These are phyloP conservation scores for Oligophagozyma castellii DNA, from an alignment of 1,139 yeast species.

Conservation along the genomic window DNA sequence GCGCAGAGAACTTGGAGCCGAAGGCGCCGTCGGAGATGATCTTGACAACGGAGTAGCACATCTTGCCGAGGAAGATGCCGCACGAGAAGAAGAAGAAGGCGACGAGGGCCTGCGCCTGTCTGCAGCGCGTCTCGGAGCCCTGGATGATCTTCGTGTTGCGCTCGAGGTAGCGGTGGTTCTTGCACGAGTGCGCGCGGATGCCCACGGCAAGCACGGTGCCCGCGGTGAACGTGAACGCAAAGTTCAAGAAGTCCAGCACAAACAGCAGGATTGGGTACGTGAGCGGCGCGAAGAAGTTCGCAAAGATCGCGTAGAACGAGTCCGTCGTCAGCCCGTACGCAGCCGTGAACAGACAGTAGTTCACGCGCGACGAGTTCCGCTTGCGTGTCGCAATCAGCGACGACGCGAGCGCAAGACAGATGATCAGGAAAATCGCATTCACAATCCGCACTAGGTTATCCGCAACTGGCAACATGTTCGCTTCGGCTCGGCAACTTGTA, in stretches of 20 bases:
- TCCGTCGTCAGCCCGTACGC: conserved; percentile 77
- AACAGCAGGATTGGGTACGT: conserved; percentile 80
- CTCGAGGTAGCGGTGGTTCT: conserved; percentile 49
- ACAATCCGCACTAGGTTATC: conserved; percentile 61
- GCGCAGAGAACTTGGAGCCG: conserved; percentile 33
- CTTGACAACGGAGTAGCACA: conserved; percentile 45
- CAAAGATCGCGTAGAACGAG: conserved; percentile 63
- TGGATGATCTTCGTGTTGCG: conserved; percentile 49
- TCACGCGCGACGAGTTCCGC: conserved; percentile 60
- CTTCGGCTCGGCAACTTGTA: too few species aligned
- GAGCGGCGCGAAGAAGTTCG: conserved; percentile 62
- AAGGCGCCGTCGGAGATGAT: conserved; percentile 64
- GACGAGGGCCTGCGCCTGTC: conserved; percentile 84
- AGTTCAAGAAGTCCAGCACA: conserved; percentile 69
- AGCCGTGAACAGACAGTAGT: conserved; percentile 75
- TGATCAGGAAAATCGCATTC: conserved; percentile 61
- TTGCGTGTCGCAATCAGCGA: conserved; percentile 62
- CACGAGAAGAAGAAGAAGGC: conserved; percentile 86
- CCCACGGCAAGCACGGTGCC: conserved; percentile 91
- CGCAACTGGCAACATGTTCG: conserved; percentile 32
- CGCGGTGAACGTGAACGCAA: conserved; percentile 85
- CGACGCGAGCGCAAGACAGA: conserved; percentile 75
- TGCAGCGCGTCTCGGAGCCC: conserved; percentile 73
- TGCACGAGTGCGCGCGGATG: conserved; percentile 75
- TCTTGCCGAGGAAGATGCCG: conserved; percentile 58